Percentiles rank a stretch among this genome's conserved stretches.
Conservation (phyloP, 768 basidiomycete genomes). For the Mycena sanguinolenta region DNA sequence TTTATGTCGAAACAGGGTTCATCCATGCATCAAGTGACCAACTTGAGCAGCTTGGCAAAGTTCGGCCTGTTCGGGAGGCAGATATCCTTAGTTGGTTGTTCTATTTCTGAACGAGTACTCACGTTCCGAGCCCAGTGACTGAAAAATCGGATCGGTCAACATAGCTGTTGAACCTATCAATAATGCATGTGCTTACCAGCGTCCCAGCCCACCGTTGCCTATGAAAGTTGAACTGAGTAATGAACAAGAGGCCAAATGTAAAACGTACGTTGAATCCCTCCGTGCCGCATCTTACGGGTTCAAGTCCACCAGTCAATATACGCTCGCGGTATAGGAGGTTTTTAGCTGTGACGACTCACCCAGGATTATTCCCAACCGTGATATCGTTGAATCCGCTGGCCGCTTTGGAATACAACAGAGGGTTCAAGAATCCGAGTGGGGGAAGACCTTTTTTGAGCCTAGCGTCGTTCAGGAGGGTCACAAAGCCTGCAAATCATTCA, state of each 20-base stretch:
- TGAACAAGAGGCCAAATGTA: background rate
- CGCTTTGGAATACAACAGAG: conserved; percentile 64
- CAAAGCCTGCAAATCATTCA: conserved; percentile 53
- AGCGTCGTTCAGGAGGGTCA: conserved; percentile 74
- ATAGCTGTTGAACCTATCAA: conserved; percentile 43
- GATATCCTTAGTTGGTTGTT: background rate
- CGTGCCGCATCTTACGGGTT: conserved; percentile 60
- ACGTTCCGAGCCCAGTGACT: conserved; percentile 68
- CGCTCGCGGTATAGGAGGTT: too few relatives aligned
- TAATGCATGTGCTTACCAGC: conserved; percentile 54
- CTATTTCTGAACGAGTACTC: background rate
- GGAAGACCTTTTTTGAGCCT: conserved; percentile 58
- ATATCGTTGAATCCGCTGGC: conserved; percentile 66
- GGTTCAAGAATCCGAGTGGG: conserved; percentile 75
- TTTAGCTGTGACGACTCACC: too few relatives aligned
- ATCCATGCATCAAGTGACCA: conserved; percentile 41
- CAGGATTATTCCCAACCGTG: conserved; percentile 63
- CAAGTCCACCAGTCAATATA: background rate
- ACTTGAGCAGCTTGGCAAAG: conserved; percentile 60
- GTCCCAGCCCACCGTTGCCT: conserved; percentile 70
- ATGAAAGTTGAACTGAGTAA: conserved; percentile 2
- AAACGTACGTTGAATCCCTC: conserved; percentile 68
- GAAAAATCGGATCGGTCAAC: background rate
- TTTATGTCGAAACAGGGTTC: too few relatives aligned
- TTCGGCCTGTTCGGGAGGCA: conserved; percentile 49